Evolutionary conservation across 1,284 basidiomycete species (phyloP).

Genomic region (Cryptococcus sp.): DNA sequence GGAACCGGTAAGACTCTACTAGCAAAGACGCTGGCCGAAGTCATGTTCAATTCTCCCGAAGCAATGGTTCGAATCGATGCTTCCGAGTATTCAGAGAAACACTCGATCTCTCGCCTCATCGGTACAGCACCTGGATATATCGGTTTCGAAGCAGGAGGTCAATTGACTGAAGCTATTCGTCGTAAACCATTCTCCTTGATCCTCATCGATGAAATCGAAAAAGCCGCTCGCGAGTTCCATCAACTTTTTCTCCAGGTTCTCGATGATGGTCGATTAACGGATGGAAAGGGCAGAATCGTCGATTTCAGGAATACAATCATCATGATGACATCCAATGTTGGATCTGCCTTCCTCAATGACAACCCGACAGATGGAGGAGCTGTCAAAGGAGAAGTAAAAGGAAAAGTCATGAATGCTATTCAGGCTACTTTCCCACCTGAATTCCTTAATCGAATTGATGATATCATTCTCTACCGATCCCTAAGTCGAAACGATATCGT

Average conservation of each 20-base stretch:
- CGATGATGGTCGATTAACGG: slow-evolving; percentile 55
- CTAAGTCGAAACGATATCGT: slow-evolving; percentile 52
- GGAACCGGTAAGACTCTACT: slow-evolving; percentile 58
- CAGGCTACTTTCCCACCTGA: slow-evolving; percentile 54
- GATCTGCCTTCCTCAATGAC: slow-evolving; percentile 54
- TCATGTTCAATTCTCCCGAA: slow-evolving; percentile 55
- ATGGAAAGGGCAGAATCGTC: slow-evolving; percentile 48
- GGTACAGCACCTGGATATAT: slow-evolving; percentile 57
- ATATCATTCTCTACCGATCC: slow-evolving; percentile 55
- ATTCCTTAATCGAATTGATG: slow-evolving; percentile 55
- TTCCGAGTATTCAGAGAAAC: slow-evolving; percentile 54
- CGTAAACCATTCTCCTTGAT: slow-evolving; percentile 52
- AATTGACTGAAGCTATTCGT: slow-evolving; percentile 52
- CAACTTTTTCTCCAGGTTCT: slow-evolving; percentile 58
- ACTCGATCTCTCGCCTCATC: slow-evolving; percentile 54
- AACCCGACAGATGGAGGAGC: slow-evolving; percentile 48
- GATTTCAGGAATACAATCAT: slow-evolving; percentile 50
- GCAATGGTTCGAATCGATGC: slow-evolving; percentile 58
- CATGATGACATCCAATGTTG: slow-evolving; percentile 56
- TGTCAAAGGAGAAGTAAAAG: slow-evolving; percentile 42
- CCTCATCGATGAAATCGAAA: slow-evolving; percentile 52
- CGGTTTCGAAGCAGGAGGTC: slow-evolving; percentile 56
- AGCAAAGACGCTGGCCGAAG: slow-evolving; percentile 52
- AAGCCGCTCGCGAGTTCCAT: slow-evolving; percentile 55
- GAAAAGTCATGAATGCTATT: slow-evolving; percentile 53